phyloP scores from a whole-genome alignment of 2,329 filamentous ascomycete genomes.

The Talaromyces sp. region DNA sequence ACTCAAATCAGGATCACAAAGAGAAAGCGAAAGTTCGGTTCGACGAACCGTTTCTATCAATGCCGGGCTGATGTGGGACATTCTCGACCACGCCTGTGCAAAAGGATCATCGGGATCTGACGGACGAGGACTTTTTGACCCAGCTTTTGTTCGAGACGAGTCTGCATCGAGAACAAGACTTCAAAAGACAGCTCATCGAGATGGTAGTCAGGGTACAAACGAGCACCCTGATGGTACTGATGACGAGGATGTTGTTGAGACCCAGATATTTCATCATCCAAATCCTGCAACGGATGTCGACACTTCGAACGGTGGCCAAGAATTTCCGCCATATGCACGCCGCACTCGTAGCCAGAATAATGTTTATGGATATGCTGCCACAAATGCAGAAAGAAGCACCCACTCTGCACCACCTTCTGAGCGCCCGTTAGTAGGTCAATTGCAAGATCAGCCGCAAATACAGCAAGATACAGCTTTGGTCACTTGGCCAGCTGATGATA shows the following conservation, averaged over 20 bases:
- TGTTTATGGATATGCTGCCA: not conserved
- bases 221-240: not conserved
- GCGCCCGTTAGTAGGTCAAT: not conserved
- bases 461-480: slow-evolving; percentile 15
- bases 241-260: slow-evolving; percentile 24
- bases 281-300: slow-evolving; percentile 24
- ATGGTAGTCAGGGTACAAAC: too few relatives aligned
- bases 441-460: slow-evolving; percentile 17
- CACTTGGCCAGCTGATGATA: slow-evolving; percentile 21
- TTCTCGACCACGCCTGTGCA: slow-evolving; percentile 26
- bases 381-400: not conserved
- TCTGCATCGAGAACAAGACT: not conserved
- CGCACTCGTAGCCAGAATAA: slow-evolving; percentile 6
- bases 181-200: not conserved
- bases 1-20: slow-evolving; percentile 22
- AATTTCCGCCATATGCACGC: slow-evolving; percentile 25
- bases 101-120: slow-evolving; percentile 9
- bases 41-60: slow-evolving; percentile 31
- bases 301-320: slow-evolving; percentile 30
- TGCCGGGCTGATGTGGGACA: slow-evolving; percentile 32
- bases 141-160: slow-evolving; percentile 21
- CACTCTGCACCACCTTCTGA: slow-evolving; percentile 16
- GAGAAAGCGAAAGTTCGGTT: slow-evolving; percentile 15
- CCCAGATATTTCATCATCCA: slow-evolving; percentile 31
- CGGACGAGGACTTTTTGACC: slow-evolving; percentile 26